Evolutionary conservation across 305 asterid genomes (phyloP), one percentile per base, ranked within the genome.

Genomic region (Solanum hybrid): DNA sequence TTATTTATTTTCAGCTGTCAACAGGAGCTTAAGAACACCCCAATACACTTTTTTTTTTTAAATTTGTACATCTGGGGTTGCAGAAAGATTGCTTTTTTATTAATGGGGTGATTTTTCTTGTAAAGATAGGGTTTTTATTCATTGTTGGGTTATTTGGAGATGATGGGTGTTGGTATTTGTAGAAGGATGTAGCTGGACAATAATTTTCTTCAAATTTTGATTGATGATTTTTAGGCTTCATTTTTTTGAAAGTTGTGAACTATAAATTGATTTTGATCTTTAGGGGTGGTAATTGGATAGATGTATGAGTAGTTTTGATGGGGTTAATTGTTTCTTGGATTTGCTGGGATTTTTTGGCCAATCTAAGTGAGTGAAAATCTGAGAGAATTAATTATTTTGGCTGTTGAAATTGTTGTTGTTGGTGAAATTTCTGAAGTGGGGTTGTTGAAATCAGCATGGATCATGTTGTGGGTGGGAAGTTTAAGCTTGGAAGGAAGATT

Each of bases 401-500:
- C 89, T 87, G 89, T 91, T 67, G 34, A 74, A 87, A 91, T 89
- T 84, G 90, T 83, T 51, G 88, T 80, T 51, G 75, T 3, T 84
- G 42, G 42, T 84, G 88, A 77, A 88, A 46, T 51, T 61, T 51
- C 14, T 37, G 39, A 78, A 88, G 51, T 81, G n/a, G 76, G 87
- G 89, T 89, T 51, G 20, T 80, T 90, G 91, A 84, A 89, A 89
- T 93, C 88, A 89, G 89, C 91, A 96, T 97, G 99, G 98, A 95
- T 93, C 97, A 94, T 87, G 95, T 95, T 86, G 98, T 97, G 89
- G 95, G 98, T 89, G 99, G 97, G 24, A 97, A 94, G 90, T 97
- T 94, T 94, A 97, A 96, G 96, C 95, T 95, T 89, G 99, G 98
- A 90, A 95, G 98, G 94, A 97, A 97, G 93, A 97, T 97, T 92